Conservation (phyloP, 768 basidiomycete genomes). For the Suillus subluteus region DNA sequence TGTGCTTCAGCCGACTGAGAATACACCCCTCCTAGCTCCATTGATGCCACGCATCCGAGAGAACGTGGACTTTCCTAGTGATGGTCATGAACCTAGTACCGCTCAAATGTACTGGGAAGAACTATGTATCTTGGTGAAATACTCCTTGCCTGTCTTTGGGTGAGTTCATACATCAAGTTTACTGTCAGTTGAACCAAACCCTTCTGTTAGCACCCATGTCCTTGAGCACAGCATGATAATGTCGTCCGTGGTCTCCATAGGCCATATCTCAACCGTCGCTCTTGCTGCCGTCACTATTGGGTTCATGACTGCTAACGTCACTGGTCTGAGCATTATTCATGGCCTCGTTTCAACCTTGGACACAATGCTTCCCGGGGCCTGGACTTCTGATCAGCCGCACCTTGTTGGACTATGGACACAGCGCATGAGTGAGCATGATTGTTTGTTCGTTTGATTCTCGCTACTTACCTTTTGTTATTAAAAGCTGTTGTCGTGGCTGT, state of each 20-base stretch:
- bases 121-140: slow-evolving; percentile 57
- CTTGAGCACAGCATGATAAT: slow-evolving; percentile 89
- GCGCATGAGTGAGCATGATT: slow-evolving; percentile 80
- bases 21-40: slow-evolving; percentile 58
- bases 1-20: slow-evolving; percentile 40
- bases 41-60: slow-evolving; percentile 58
- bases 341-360: slow-evolving; percentile 88
- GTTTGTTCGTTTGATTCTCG: slow-evolving; percentile 5
- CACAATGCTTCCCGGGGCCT: slow-evolving; percentile 91
- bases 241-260: slow-evolving; percentile 86
- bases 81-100: slow-evolving; percentile 31
- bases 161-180: slow-evolving; percentile 37
- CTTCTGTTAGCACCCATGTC: slow-evolving; percentile 62
- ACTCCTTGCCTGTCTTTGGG: slow-evolving; percentile 77
- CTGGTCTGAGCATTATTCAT: slow-evolving; percentile 66
- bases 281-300: slow-evolving; percentile 82
- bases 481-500: slow-evolving; percentile 61
- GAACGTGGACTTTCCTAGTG: slow-evolving; percentile 28
- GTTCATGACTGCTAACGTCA: slow-evolving; percentile 72
- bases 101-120: slow-evolving; percentile 56
- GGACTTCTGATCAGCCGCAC: slow-evolving; percentile 85
- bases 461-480: neutral
- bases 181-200: neutral
- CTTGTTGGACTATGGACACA: slow-evolving; percentile 92
- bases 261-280: slow-evolving; percentile 88